Conservation (phyloP, 1,139 yeast genomes). For the Blastobotrys elegans region DNA sequence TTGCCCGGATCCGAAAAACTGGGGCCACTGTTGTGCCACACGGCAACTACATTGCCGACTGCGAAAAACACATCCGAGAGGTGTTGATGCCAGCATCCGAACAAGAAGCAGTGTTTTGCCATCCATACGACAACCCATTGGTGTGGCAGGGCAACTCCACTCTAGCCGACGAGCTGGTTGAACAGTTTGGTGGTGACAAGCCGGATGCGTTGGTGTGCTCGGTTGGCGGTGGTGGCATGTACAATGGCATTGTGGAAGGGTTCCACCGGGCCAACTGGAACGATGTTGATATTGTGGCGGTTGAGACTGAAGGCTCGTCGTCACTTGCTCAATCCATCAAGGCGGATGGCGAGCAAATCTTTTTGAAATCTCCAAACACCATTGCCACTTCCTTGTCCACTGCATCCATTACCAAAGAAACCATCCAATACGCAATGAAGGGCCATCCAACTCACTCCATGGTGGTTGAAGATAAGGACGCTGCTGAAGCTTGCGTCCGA, state of each 20-base stretch:
- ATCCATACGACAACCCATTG: constrained; percentile 61
- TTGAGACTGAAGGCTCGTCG: constrained; percentile 67
- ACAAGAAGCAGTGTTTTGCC: constrained; percentile 48
- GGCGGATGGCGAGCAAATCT: constrained; percentile 36
- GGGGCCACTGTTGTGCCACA: constrained; percentile 54
- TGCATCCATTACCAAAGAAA: constrained; percentile 47
- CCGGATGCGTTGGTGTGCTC: constrained; percentile 63
- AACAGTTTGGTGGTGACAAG: constrained; percentile 37
- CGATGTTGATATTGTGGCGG: constrained; percentile 48
- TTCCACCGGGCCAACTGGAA: constrained; percentile 40
- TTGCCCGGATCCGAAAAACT: constrained; percentile 40
- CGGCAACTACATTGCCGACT: constrained; percentile 60
- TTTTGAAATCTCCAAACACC: constrained; percentile 45
- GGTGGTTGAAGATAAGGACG: constrained; percentile 52
- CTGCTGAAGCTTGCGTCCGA: constrained; percentile 48
- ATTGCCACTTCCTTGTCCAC: constrained; percentile 63
- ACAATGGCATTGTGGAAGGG: constrained; percentile 60
- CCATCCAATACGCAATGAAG: constrained; percentile 43
- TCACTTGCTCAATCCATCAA: constrained; percentile 48
- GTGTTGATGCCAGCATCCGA: constrained; percentile 31
- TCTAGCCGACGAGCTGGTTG: constrained; percentile 52
- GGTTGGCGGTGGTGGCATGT: constrained; percentile 74
- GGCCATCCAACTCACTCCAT: constrained; percentile 41
- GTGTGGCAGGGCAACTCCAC: constrained; percentile 69
- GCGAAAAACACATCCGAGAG: constrained; percentile 49